Conservation (phyloP, 1,284 basidiomycete species). For the Puccinia triticina region DNA sequence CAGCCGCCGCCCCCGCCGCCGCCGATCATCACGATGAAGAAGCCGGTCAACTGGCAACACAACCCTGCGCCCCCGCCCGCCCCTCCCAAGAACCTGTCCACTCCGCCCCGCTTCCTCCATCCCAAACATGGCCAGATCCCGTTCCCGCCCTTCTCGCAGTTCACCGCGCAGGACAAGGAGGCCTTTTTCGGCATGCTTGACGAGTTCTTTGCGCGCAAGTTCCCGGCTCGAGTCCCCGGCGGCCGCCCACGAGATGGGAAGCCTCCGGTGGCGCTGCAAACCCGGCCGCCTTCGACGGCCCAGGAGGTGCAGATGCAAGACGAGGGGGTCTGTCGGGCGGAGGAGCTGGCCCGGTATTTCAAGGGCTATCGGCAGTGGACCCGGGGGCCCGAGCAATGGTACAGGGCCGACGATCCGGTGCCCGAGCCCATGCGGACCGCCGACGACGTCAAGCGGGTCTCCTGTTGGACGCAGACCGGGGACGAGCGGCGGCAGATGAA, state of each 20-base stretch:
- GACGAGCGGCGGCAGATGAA: conserved; percentile 60
- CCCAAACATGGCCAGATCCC: conserved; percentile 14
- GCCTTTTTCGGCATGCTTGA: conserved; percentile 43
- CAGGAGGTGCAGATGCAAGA: not conserved
- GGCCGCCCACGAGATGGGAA: not conserved
- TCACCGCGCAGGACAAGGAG: conserved; percentile 35
- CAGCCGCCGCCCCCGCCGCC: conserved; percentile 27
- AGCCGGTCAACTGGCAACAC: conserved; percentile 1
- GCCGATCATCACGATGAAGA: not conserved
- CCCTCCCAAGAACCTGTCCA: conserved; percentile 8
- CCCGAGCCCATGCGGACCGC: conserved; percentile 10
- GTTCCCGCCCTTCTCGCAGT: conserved; percentile 22
- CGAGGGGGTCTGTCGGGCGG: not conserved
- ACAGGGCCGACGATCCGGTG: conserved; percentile 23
- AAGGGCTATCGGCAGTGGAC: conserved; percentile 18
- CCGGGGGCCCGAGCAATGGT: conserved; percentile 31
- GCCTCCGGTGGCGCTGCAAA: conserved; percentile 39
- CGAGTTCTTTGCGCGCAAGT: conserved; percentile 35
- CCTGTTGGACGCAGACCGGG: conserved; percentile 54
- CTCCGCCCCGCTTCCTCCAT: not conserved
- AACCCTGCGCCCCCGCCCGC: not conserved
- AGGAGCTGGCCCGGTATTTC: conserved; percentile 21
- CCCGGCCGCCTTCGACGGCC: conserved; percentile 17
- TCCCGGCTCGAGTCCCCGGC: conserved; percentile 1
- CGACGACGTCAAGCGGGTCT: conserved; percentile 37